Evolutionary conservation across 306 rosid genomes (phyloP).

Genomic region (Vigna angularis): DNA sequence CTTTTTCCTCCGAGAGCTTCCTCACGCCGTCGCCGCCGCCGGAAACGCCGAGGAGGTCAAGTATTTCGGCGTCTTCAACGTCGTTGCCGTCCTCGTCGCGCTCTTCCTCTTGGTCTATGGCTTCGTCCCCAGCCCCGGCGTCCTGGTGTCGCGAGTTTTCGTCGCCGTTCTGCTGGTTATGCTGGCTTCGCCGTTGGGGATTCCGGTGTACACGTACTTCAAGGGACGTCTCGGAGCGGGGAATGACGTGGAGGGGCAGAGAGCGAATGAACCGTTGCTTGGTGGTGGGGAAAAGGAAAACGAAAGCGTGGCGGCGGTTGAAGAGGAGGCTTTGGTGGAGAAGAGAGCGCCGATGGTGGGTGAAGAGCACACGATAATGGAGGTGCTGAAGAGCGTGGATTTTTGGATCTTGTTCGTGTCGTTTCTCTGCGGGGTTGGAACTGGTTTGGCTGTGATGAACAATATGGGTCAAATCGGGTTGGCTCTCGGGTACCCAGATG

Average conservation of each 20-base stretch:
- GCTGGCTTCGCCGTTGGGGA: conserved; percentile 65
- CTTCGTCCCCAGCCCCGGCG: conserved; percentile 60
- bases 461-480: conserved; percentile 96
- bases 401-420: conserved; percentile 91
- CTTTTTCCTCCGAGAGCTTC: conserved; percentile 80
- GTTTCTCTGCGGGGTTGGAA: conserved; percentile 92
- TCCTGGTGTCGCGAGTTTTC: conserved; percentile 53
- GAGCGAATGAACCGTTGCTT: conserved; percentile 54
- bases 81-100: conserved; percentile 70
- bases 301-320: conserved; percentile 7
- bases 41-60: conserved; percentile 58
- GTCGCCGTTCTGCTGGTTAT: conserved; percentile 55
- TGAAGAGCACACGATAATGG: conserved; percentile 82
- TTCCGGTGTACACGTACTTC: conserved; percentile 61
- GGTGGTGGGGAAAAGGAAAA: not conserved
- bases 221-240: conserved; percentile 20
- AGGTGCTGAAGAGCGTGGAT: conserved; percentile 64
- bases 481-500: conserved; percentile 81
- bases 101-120: conserved; percentile 63
- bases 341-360: conserved; percentile 62
- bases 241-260: conserved; percentile 52
- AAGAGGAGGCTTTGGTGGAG: not conserved
- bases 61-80: conserved; percentile 69
- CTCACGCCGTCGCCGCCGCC: conserved; percentile 45
- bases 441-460: conserved; percentile 86